A percentile compares a stretch with the other conserved stretches of the same genome.
phyloP scores from a whole-genome alignment of 164 flowering plant species.

The Piper betle region DNA sequence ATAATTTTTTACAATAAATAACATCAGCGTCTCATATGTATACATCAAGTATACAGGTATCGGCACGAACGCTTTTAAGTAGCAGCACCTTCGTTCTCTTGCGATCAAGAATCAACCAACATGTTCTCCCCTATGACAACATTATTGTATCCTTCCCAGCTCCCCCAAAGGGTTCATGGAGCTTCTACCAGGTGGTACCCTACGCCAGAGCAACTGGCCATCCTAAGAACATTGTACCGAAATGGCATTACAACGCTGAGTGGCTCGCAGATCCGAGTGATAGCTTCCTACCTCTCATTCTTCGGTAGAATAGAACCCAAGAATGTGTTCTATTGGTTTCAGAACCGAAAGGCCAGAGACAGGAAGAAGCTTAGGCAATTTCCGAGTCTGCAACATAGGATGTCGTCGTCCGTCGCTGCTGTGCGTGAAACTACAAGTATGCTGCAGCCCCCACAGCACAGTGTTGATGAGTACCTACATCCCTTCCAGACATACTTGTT shows the following conservation, averaged over 20 bases:
- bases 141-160: background rate
- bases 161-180: constrained; percentile 28
- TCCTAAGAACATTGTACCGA: constrained; percentile 61
- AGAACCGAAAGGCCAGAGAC: constrained; percentile 83
- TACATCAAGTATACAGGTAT: too few relatives aligned
- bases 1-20: too few relatives aligned
- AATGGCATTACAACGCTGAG: constrained; percentile 56
- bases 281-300: constrained; percentile 53
- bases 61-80: background rate
- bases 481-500: too few relatives aligned
- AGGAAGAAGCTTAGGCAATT: constrained; percentile 62
- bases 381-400: constrained; percentile 25
- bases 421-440: background rate
- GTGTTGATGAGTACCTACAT: too few relatives aligned
- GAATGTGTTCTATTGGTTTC: constrained; percentile 87
- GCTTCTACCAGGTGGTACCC: constrained; percentile 79
- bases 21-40: too few relatives aligned
- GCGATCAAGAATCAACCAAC: constrained; percentile 1
- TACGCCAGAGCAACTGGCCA: constrained; percentile 76
- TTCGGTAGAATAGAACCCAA: constrained; percentile 77
- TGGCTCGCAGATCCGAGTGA: constrained; percentile 59
- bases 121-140: background rate
- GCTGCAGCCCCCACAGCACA: constrained; percentile 14
- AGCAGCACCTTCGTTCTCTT: constrained; percentile 11
- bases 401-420: too few relatives aligned